Base-by-base conservation (phyloP, 2,329 filamentous ascomycete species). In the Mollisia scopiformis region DNA sequence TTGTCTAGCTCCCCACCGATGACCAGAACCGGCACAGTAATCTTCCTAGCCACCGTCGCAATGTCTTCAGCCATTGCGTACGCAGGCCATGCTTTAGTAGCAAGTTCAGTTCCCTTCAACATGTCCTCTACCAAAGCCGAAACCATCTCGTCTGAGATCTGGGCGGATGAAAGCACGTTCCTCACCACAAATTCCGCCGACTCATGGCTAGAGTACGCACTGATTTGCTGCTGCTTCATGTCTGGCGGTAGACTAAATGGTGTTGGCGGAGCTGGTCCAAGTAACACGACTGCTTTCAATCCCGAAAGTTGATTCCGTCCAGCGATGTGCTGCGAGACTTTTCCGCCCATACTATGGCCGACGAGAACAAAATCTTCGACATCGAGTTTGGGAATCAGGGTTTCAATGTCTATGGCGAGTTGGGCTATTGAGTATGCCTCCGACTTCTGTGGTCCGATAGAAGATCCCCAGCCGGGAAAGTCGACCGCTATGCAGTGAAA, bases 281-380 rank as follows among this genome's bases (percentile, higher is more conserved):
- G 57, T 1, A 78, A 64, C 0, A 76, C 66, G 3, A 77, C 16
- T 57, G 79, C 72, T 28, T 63, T 66, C 0, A 76, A 16, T 0
- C 54, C 52, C 11, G 47, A 14, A 13, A 62, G 10, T 6, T 23
- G 39, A 6, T 47, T 37, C 11, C 55, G 46, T 28, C 64, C 62
- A 1, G 66, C 68, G 11, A 71, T 59, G 13, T 70, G 57, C 21
- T 76, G 68, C 0, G 72, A 71, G 2, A 78, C 72, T 55, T 78
- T 78, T 16, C 71, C 76, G 3, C 76, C 76, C 76, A 78, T 78
- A 0, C 75, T 77, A 62, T 77, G 73, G 2, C 75, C 74, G 37
- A 77, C 59, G 2, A 43, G n/a, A 43, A 43, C 62, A 37, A 76
- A 68, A 1, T 70, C 66, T 6, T 67, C 23, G 23, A 66, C 23